Evolutionary conservation across 2,329 filamentous ascomycete genomes (phyloP), one percentile per base, ranked within the genome.

Genomic region (Claviceps sp.): DNA sequence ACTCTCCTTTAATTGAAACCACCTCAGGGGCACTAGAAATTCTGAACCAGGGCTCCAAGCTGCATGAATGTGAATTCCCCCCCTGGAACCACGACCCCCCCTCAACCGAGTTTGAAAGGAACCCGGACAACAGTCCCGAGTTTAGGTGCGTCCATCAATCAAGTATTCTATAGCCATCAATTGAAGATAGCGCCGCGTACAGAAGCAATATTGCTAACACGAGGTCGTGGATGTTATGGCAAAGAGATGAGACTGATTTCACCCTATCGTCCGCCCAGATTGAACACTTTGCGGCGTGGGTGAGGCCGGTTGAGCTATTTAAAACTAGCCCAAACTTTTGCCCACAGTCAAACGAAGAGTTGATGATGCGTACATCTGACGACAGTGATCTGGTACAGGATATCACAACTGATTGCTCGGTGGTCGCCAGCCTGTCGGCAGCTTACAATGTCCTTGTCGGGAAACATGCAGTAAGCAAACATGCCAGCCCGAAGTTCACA

Each of bases 391-490:
- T 98, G 7, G 89, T 96, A 2, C 93, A 98, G 67, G 93, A 98
- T 67, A 82, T 95, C 54, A 90, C 91, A 5, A 94, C 91, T 0
- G 93, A 98, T 65, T 98, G 93, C 64, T 97, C 93, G 1, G 91
- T 98, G 3, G 91, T 98, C 30, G 93, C 93, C 16, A 96, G 93
- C 64, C 75, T 98, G 5, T 96, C 90, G 64, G 89, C 90, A 26
- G 84, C 81, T 24, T 82, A 85, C 55, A 82, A 83, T 42, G 75
- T 83, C 8, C 77, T 83, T 55, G 82, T 82, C 17, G 85, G 84
- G 2, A 77, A 85, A 65, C 74, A 77, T 40, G 82, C 83, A 65
- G 86, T 89, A 72, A 57, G 71, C 37, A 26, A 6, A 26, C 39
- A 6, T 45, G 14, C 30, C 43, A 45, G 4, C 14, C 3, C 41